Conservation (phyloP, 176 grass and related monocot genomes). For the Otatea glauca region DNA sequence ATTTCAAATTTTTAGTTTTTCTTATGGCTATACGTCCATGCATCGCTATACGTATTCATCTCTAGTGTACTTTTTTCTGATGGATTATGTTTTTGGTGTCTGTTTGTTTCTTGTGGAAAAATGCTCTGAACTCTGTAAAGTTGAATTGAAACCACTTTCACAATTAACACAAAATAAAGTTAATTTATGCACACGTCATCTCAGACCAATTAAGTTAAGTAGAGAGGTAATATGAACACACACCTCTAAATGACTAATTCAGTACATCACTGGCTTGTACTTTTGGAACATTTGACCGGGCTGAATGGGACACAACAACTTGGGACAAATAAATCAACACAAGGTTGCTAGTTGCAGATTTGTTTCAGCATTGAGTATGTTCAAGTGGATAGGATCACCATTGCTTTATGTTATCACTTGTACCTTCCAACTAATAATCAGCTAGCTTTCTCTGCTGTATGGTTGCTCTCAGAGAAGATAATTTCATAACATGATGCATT, state of each 20-base stretch:
- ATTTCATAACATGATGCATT: background rate
- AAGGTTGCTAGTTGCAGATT: constrained; percentile 14
- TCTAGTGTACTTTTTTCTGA: no score
- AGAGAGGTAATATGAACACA: background rate
- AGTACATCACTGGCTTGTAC: constrained; percentile 5
- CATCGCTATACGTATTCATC: no score
- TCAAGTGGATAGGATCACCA: constrained; percentile 44
- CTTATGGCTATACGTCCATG: no score
- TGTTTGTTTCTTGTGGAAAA: no score
- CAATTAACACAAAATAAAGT: constrained; percentile 5
- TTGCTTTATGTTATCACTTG: constrained; percentile 37
- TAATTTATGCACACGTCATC: constrained; percentile 3
- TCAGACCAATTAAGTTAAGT: background rate
- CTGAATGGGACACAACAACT: background rate
- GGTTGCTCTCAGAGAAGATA: background rate
- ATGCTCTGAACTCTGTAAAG: background rate
- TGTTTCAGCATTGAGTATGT: constrained; percentile 22
- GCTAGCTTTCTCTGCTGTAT: constrained; percentile 21
- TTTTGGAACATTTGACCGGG: constrained; percentile 1
- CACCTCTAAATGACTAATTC: constrained; percentile 6
- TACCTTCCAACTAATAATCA: constrained; percentile 11
- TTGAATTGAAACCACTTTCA: background rate
- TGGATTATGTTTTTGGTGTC: no score
- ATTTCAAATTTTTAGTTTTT: background rate
- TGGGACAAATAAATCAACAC: constrained; percentile 14